phyloP scores from a whole-genome alignment of 2,329 filamentous ascomycete genomes.

The Colletotrichum sp. region DNA sequence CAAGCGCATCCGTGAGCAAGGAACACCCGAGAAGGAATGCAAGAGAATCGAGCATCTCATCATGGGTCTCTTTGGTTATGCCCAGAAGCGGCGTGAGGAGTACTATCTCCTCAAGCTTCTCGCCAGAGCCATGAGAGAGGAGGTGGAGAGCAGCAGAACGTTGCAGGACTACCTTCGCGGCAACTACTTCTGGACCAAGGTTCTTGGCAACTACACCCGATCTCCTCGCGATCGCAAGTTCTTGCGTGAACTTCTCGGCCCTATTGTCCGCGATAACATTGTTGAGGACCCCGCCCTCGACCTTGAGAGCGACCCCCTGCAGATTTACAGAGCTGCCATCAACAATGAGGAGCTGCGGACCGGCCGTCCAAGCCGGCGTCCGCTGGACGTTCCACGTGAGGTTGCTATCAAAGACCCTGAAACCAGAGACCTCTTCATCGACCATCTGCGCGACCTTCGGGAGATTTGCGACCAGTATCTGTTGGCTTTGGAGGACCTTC shows the following conservation, averaged over 20 bases:
- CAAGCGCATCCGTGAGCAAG: constrained; percentile 80
- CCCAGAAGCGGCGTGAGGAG: constrained; percentile 94
- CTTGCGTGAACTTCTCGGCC: constrained; percentile 83
- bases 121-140: constrained; percentile 80
- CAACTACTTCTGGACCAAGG: constrained; percentile 91
- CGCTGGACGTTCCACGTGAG: constrained; percentile 85
- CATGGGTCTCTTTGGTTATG: constrained; percentile 97
- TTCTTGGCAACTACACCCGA: constrained; percentile 86
- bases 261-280: constrained; percentile 88
- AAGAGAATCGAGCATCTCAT: constrained; percentile 92
- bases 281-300: constrained; percentile 91
- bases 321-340: constrained; percentile 94
- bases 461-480: constrained; percentile 96
- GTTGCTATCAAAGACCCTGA: constrained; percentile 95
- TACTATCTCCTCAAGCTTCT: constrained; percentile 95
- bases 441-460: constrained; percentile 89
- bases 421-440: constrained; percentile 90
- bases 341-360: constrained; percentile 97
- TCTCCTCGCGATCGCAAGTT: constrained; percentile 94
- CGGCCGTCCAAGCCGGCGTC: constrained; percentile 80
- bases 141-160: constrained; percentile 74
- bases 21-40: constrained; percentile 87
- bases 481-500: constrained; percentile 76
- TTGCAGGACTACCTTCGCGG: constrained; percentile 87
- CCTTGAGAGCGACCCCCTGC: constrained; percentile 94